Percentiles rank a stretch among this genome's conserved stretches.
phyloP scores from a whole-genome alignment of 2,329 filamentous ascomycete species.

The Camillea tinctor region DNA sequence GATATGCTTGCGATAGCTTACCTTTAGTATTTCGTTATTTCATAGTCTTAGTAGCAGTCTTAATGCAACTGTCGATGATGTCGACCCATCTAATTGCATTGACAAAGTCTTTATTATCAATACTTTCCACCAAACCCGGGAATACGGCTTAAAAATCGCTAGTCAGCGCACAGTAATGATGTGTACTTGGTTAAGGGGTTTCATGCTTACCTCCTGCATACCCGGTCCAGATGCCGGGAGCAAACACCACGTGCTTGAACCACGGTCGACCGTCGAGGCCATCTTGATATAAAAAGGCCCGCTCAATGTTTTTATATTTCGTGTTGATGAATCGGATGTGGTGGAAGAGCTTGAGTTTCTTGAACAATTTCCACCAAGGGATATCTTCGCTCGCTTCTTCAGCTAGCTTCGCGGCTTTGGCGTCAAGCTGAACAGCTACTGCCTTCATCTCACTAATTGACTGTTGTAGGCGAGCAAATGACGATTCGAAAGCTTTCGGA shows the following conservation, averaged over 20 bases:
- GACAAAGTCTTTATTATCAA: constrained; percentile 56
- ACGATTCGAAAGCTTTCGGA: constrained; percentile 38
- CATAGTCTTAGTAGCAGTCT: constrained; percentile 44
- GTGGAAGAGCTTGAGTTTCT: constrained; percentile 62
- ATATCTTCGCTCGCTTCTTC: constrained; percentile 47
- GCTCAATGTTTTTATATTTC: constrained; percentile 82
- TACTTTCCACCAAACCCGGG: constrained; percentile 61
- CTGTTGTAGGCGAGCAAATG: constrained; percentile 39
- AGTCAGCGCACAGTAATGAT: not conserved
- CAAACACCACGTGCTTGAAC: constrained; percentile 96
- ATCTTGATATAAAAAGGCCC: constrained; percentile 71
- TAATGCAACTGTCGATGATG: constrained; percentile 55
- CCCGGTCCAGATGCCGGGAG: constrained; percentile 86
- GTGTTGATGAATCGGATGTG: constrained; percentile 68
- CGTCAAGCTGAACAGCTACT: constrained; percentile 46
- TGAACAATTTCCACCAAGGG: constrained; percentile 78
- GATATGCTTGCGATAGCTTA: not conserved
- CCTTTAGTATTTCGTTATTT: constrained; percentile 1
- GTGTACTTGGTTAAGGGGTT: not conserved
- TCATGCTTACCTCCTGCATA: constrained; percentile 69
- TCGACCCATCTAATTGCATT: constrained; percentile 59
- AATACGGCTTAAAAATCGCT: constrained; percentile 49
- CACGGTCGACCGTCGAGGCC: constrained; percentile 78
- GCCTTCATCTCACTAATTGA: constrained; percentile 33
- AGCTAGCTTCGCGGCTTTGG: constrained; percentile 38